These are phyloP conservation scores for Fraxinus cuspidata DNA, from an alignment of 257 asterid genomes.

Conservation along the genomic window DNA sequence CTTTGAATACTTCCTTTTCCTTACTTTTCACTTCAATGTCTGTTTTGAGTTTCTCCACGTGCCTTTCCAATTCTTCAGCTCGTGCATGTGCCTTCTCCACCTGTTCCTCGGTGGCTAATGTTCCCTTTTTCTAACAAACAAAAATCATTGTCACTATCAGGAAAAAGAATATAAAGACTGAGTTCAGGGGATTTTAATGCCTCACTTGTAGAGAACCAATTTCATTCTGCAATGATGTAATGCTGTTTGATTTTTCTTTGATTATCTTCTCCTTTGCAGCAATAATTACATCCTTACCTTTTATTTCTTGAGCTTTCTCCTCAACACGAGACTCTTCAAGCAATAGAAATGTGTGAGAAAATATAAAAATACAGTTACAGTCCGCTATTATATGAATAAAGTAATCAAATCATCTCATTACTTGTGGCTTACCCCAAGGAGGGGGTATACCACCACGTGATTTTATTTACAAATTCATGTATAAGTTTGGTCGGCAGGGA, in stretches of 20 bases:
- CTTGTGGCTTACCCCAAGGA: not conserved
- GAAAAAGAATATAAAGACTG: not conserved
- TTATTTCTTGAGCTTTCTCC: slow-evolving; percentile 60
- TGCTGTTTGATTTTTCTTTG: slow-evolving; percentile 56
- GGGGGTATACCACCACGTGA: not conserved
- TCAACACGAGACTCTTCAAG: slow-evolving; percentile 59
- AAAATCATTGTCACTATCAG: not conserved
- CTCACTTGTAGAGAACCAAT: slow-evolving; percentile 74
- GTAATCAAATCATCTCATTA: not conserved
- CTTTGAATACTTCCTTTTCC: slow-evolving; percentile 36
- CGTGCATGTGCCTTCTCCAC: slow-evolving; percentile 71
- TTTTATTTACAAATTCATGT: not conserved
- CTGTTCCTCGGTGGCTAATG: slow-evolving; percentile 56
- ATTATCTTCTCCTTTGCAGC: slow-evolving; percentile 66
- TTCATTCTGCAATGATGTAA: slow-evolving; percentile 66
- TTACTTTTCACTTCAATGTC: slow-evolving; percentile 37
- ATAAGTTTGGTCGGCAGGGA: not conserved
- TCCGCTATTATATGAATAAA: not conserved
- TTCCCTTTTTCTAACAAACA: slow-evolving; percentile 55
- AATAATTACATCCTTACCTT: slow-evolving; percentile 62
- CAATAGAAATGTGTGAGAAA: slow-evolving; percentile 19
- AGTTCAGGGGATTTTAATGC: slow-evolving; percentile 17
- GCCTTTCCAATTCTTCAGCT: slow-evolving; percentile 67
- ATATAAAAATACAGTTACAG: not conserved
- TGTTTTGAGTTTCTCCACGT: slow-evolving; percentile 42